These are phyloP conservation scores for Pseudopithomyces maydicus DNA, from an alignment of 2,329 filamentous ascomycete genomes.

Conservation along the genomic window DNA sequence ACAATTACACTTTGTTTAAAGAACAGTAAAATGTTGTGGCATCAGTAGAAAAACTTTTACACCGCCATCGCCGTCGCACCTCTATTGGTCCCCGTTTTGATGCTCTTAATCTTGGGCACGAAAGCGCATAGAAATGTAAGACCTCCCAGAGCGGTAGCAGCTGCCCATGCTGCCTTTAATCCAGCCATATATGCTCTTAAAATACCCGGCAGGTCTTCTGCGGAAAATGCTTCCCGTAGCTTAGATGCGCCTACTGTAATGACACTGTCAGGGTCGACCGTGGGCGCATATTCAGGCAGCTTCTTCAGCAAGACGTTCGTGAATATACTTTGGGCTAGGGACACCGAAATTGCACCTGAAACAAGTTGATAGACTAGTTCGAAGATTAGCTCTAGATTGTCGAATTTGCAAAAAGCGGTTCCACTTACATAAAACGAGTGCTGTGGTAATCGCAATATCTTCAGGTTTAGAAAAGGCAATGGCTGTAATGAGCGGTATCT, in stretches of 20 bases:
- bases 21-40: too few species aligned
- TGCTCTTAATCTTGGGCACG: background rate
- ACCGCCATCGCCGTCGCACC: too few species aligned
- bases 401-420: too few species aligned
- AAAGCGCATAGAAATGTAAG: background rate
- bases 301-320: slow-evolving; percentile 3
- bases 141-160: background rate
- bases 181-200: slow-evolving; percentile 7
- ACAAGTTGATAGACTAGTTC: slow-evolving; percentile 45
- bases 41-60: too few species aligned
- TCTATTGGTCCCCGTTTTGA: too few species aligned
- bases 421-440: slow-evolving; percentile 27
- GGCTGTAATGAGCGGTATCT: slow-evolving; percentile 37
- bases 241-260: slow-evolving; percentile 6
- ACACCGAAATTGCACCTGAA: slow-evolving; percentile 46
- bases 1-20: too few species aligned
- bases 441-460: slow-evolving; percentile 43
- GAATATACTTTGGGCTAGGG: slow-evolving; percentile 38
- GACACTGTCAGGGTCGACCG: background rate
- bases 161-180: background rate
- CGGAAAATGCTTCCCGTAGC: background rate
- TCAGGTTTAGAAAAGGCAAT: slow-evolving; percentile 37
- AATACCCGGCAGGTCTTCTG: slow-evolving; percentile 2
- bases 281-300: background rate
- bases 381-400: slow-evolving; percentile 14